Evolutionary conservation across 371 early-diverging fungal genomes (phyloP).

Genomic region (Mucor indicus): DNA sequence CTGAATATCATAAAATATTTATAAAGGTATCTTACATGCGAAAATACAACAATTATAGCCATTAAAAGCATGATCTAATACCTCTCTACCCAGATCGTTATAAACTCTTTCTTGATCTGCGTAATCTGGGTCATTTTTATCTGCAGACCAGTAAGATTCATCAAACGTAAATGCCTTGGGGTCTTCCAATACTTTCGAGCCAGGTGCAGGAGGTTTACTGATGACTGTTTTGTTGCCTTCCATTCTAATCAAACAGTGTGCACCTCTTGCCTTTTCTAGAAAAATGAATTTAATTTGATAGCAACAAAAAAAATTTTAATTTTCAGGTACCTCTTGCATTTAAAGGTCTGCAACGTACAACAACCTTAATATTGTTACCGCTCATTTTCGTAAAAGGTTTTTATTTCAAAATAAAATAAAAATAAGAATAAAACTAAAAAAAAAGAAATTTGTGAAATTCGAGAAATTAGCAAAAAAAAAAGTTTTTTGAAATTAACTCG

Average conservation of each 20-base stretch:
- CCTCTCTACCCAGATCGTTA: slow-evolving; percentile 68
- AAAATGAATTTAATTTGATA: not conserved
- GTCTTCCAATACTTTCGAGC: slow-evolving; percentile 40
- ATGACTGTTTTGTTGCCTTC: slow-evolving; percentile 70
- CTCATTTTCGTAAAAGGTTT: too few relatives aligned
- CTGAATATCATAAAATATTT: not conserved
- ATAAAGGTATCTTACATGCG: slow-evolving; percentile 57
- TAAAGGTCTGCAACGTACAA: slow-evolving; percentile 78
- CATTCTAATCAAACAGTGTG: slow-evolving; percentile 65
- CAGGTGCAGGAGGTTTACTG: slow-evolving; percentile 46
- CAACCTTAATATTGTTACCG: slow-evolving; percentile 68
- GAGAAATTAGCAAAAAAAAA: too few relatives aligned
- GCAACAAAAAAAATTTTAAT: not conserved
- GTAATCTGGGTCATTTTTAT: slow-evolving; percentile 59
- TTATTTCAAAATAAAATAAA: too few relatives aligned
- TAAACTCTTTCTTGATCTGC: slow-evolving; percentile 80
- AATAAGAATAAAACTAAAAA: too few relatives aligned
- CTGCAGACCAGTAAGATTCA: slow-evolving; percentile 82
- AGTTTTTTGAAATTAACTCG: too few relatives aligned
- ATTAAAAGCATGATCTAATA: slow-evolving; percentile 83
- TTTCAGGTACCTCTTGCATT: slow-evolving; percentile 57
- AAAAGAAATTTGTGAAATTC: too few relatives aligned
- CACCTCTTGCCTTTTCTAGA: slow-evolving; percentile 62
- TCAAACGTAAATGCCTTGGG: slow-evolving; percentile 79
- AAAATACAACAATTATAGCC: slow-evolving; percentile 90